Evolutionary conservation across 1,284 basidiomycete species (phyloP), one percentile per base, ranked within the genome.

Genomic region (Cryptococcus jaspeensis): DNA sequence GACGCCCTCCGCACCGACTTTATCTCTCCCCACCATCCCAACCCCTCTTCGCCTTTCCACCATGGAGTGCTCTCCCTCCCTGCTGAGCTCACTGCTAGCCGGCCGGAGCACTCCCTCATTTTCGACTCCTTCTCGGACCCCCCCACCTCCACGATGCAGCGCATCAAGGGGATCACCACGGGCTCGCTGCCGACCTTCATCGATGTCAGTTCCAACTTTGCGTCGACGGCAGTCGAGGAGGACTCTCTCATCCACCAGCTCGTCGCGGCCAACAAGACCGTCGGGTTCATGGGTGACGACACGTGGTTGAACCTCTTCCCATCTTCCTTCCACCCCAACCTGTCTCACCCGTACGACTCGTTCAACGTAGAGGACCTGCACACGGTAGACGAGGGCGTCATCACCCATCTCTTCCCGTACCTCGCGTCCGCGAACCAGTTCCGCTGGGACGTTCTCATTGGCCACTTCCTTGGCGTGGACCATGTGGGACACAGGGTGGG

Each of bases 341-440:
- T 88, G 78, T 82, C 85, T 1, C 88, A 86, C 73, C 87, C 92
- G 0, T 98, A 87, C 73, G 93, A 97, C 75, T 97, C 92, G 1
- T 99, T 99, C 83, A 95, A 99, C 75, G 95, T 99, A 58, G 95
- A 98, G 76, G 96, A 99, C 72, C 82, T 99, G 16, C 92, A 99
- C 71, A 90, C 91, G 0, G 96, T 99, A 38, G 96, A 99, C 70
- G 81, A 88, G 50, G 94, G 95, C 9, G 93, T 99, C 55, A 86
- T 88, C 42, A 69, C 79, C 13, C 86, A 92, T 67, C 82, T 99
- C n/a, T 86, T 92, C 63, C 89, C 90, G 0, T 84, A 94, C 13
- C 81, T 98, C 6, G 61, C 84, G 0, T 79, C 85, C 43, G 58
- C 41, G n/a, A 64, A 71, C 49, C 22, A 63, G 22, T 62, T 66